These are phyloP conservation scores for Backusella tarrabulga DNA, from an alignment of 192 early-diverging fungal species.

Conservation along the genomic window DNA sequence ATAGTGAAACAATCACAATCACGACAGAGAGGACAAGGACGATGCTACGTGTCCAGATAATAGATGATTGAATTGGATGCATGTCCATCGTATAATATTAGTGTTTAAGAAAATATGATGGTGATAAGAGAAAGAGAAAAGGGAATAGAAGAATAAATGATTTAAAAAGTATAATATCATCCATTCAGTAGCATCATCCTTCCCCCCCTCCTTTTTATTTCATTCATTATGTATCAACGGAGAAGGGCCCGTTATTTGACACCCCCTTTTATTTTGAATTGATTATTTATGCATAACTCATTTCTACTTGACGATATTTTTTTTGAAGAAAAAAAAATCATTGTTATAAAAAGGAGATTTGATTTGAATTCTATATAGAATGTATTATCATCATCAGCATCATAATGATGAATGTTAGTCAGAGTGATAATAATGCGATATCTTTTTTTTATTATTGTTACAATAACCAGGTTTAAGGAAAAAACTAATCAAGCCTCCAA, in stretches of 20 bases:
- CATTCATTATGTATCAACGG: neutral
- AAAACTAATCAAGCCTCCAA: neutral
- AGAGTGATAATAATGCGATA: neutral
- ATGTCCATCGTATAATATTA: neutral
- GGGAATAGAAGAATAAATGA: neutral
- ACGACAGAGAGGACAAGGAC: conserved; percentile 4
- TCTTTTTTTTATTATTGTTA: neutral
- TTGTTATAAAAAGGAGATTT: neutral
- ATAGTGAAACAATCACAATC: conserved; percentile 5
- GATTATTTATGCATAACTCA: neutral
- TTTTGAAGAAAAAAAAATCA: neutral
- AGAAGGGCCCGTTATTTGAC: neutral
- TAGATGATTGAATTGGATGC: neutral
- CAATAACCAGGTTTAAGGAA: neutral
- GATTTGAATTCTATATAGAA: neutral
- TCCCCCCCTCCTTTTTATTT: neutral
- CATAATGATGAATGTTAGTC: neutral
- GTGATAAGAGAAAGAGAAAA: neutral
- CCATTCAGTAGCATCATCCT: neutral
- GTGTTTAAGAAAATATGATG: neutral
- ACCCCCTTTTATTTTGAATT: neutral
- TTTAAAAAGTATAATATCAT: neutral
- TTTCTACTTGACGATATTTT: neutral
- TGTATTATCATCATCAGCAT: neutral
- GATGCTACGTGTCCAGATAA: conserved; percentile 11